Evolutionary conservation across 2,329 filamentous ascomycete species (phyloP).

Genomic region (Aspergillus sp.): DNA sequence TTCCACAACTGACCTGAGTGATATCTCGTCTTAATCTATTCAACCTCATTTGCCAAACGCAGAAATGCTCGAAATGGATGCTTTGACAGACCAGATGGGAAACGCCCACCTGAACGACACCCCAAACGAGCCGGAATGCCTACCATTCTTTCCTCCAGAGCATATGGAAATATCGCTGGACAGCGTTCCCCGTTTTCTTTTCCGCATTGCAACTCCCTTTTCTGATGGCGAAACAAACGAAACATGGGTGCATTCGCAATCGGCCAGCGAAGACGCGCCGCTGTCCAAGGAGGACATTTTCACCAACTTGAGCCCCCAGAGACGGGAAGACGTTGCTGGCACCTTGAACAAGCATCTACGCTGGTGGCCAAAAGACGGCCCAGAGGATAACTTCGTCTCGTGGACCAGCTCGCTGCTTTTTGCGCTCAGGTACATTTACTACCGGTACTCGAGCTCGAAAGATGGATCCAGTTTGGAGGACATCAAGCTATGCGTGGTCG

Average conservation of each 20-base stretch:
- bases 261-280: background rate
- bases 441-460: conserved; percentile 6
- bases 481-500: conserved; percentile 10
- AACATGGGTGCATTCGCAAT: background rate
- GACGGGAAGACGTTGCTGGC: background rate
- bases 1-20: too few relatives aligned
- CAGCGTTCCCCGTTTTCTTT: background rate
- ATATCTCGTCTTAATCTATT: too few relatives aligned
- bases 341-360: conserved; percentile 4
- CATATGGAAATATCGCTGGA: background rate
- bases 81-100: too few relatives aligned
- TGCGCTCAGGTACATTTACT: conserved; percentile 12
- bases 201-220: background rate
- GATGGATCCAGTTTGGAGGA: conserved; percentile 7
- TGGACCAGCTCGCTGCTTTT: conserved; percentile 11
- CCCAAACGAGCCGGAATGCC: background rate
- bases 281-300: background rate
- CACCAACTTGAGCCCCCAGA: background rate
- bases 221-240: background rate
- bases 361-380: conserved; percentile 3
- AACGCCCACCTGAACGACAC: too few relatives aligned
- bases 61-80: too few relatives aligned
- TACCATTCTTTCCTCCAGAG: conserved; percentile 4
- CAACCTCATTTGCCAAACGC: too few relatives aligned
- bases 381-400: conserved; percentile 9